Evolutionary conservation across 768 basidiomycete genomes (phyloP), one percentile per base, ranked within the genome.

Genomic region (Sarcomyxa edulis): DNA sequence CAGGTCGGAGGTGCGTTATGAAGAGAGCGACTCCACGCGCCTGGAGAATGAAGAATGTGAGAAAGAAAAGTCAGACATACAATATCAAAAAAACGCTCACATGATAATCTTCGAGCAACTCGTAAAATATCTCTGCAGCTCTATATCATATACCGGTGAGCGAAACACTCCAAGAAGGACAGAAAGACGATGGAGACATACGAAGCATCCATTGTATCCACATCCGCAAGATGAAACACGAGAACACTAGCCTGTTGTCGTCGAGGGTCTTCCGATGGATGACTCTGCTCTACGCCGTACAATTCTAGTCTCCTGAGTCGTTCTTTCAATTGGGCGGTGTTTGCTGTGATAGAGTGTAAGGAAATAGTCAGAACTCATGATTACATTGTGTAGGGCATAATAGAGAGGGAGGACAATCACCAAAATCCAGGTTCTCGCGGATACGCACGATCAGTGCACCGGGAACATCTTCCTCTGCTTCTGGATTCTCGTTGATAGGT

Each of bases 291-390:
- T 7, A 76, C 60, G 2, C 95, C 95, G 50, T 97, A 99, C 31
- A 95, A 58, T 50, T 99, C 95, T 35, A 99, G 70, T 47, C 92
- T 67, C 21, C 87, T 71, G 18, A 93, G 63, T 12, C 87, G 84
- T 58, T 84, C 92, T 68, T 97, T 97, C 15, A 99, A 65, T 52
- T 94, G 92, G 24, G 92, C 87, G 15, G 94, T 94, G 55, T 99
- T 99, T 9, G 95, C 93, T 87, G 35, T 29, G 11, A 43, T 15
- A 14, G 5, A 14, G 34, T 36, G 11, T 14, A 8, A 8, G n/a
- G n/a, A 37, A 14, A 8, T 26, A 25, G n/a, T 37, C 14, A 16
- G 16, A 26, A 32, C 14, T 39, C 33, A 34, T 35, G n/a, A 43
- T 36, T 25, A 23, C n/a, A n/a, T 37, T 2, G 4, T 37, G 4